These are phyloP conservation scores for Saccharomycopsis lassenensis DNA, from an alignment of 805 yeast genomes.

Conservation along the genomic window DNA sequence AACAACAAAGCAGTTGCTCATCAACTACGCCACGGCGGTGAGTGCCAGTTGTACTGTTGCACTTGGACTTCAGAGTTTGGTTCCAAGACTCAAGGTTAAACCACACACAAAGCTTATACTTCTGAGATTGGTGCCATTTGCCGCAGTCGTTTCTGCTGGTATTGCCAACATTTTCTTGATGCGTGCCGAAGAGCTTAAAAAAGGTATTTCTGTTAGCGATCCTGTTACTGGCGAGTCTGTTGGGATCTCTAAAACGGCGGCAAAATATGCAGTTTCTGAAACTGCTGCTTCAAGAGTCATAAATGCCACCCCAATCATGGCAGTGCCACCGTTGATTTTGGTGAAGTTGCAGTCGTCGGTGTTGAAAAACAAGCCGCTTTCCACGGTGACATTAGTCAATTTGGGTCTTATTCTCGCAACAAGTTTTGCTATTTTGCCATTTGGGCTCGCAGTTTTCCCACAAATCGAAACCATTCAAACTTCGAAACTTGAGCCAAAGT, in stretches of 20 bases:
- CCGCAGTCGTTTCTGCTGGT: constrained; percentile 98
- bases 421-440: constrained; percentile 80
- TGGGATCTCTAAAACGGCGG: constrained; percentile 77
- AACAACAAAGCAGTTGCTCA: constrained; percentile 62
- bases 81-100: constrained; percentile 75
- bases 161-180: constrained; percentile 90
- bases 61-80: constrained; percentile 78
- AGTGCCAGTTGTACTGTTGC: constrained; percentile 94
- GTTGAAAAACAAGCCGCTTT: constrained; percentile 55
- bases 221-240: constrained; percentile 50
- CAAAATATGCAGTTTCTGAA: constrained; percentile 88
- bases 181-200: constrained; percentile 89
- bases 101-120: constrained; percentile 61
- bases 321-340: constrained; percentile 78
- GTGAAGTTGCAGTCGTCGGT: constrained; percentile 65
- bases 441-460: constrained; percentile 93
- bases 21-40: constrained; percentile 81
- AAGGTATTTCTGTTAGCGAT: constrained; percentile 54
- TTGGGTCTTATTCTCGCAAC: constrained; percentile 79
- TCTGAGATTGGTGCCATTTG: constrained; percentile 90
- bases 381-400: constrained; percentile 60
- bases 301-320: constrained; percentile 97
- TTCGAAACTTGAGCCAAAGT: constrained; percentile 48
- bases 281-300: constrained; percentile 92
- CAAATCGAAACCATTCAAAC: constrained; percentile 63